Percentiles rank a stretch among this genome's conserved stretches.
Evolutionary conservation across 768 basidiomycete genomes (phyloP).

Genomic region (Lentinus tigrinus): DNA sequence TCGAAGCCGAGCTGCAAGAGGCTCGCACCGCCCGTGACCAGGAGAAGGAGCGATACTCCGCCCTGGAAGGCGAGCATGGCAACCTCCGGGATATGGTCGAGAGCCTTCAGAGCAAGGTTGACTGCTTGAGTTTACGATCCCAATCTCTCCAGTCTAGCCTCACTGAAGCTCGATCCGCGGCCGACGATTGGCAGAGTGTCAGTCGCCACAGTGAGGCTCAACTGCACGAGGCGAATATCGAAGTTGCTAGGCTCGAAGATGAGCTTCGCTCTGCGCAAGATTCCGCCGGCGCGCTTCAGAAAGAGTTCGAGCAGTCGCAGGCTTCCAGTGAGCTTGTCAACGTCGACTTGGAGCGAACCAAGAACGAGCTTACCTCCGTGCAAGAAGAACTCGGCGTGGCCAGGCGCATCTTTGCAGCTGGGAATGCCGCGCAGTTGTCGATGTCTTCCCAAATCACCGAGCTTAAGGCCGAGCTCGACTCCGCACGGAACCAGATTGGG

Average conservation of each 20-base stretch:
- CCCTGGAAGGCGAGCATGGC: not conserved
- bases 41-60: not conserved
- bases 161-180: not conserved
- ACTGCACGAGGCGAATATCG: not conserved
- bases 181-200: not conserved
- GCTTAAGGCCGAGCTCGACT: conserved; percentile 5
- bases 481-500: not conserved
- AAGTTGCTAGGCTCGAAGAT: not conserved
- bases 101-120: not conserved
- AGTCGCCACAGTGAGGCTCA: not conserved
- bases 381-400: conserved; percentile 2
- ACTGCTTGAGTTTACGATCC: not conserved
- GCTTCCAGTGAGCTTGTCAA: too few relatives aligned
- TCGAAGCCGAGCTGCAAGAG: not conserved
- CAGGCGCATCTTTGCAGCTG: not conserved
- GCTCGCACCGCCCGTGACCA: not conserved
- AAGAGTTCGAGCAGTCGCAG: conserved; percentile 14
- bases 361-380: not conserved
- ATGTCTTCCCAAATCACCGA: conserved; percentile 4
- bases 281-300: conserved; percentile 8
- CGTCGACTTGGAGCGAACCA: not conserved
- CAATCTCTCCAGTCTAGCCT: not conserved
- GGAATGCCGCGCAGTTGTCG: not conserved
- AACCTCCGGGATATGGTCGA: not conserved
- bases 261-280: not conserved